phyloP scores from a whole-genome alignment of 257 asterid species.

The Scutellaria minor region DNA sequence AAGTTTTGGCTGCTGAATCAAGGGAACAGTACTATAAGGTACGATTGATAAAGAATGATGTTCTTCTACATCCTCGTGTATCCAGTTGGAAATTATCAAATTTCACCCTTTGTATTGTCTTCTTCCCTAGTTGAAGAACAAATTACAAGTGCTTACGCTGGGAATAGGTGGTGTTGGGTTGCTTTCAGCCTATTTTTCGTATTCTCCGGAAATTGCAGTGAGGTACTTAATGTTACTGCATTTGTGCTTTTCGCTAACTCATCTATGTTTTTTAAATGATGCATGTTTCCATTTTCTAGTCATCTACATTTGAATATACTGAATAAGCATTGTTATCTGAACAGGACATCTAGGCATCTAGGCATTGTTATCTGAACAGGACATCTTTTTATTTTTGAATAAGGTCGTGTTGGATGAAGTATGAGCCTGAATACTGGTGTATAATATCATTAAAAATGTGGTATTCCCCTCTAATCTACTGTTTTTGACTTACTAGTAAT shows the following conservation, averaged over 20 bases:
- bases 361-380: slow-evolving; percentile 6
- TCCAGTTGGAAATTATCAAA: slow-evolving; percentile 10
- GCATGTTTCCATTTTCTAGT: neutral
- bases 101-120: slow-evolving; percentile 26
- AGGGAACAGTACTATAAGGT: slow-evolving; percentile 89
- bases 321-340: neutral
- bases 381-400: neutral
- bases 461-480: neutral
- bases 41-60: neutral
- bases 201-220: slow-evolving; percentile 81
- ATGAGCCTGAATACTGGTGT: neutral
- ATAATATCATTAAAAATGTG: neutral
- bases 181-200: slow-evolving; percentile 75
- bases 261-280: slow-evolving; percentile 13
- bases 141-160: slow-evolving; percentile 73
- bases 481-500: neutral
- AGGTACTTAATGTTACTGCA: slow-evolving; percentile 52
- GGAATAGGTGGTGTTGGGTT: slow-evolving; percentile 84
- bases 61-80: neutral
- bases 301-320: slow-evolving; percentile 1
- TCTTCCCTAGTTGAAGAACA: slow-evolving; percentile 71
- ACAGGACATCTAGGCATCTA: slow-evolving; percentile 10
- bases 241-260: slow-evolving; percentile 14
- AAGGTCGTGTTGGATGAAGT: slow-evolving; percentile 1
- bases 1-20: slow-evolving; percentile 81